Evolutionary conservation across 192 early-diverging fungal species (phyloP), one percentile per base, ranked within the genome.

Genomic region (Coemansia sp.): DNA sequence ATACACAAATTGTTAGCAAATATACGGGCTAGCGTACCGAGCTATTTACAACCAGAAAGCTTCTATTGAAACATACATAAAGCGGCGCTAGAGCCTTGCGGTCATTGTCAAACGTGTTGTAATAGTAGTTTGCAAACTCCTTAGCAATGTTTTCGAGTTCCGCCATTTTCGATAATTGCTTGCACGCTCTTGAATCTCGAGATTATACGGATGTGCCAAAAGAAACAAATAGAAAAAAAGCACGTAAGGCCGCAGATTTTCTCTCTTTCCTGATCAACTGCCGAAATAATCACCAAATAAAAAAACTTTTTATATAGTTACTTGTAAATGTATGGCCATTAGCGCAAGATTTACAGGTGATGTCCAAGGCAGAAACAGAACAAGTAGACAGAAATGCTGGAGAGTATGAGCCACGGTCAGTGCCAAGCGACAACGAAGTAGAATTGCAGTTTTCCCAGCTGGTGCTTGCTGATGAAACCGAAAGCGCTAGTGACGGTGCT

Each of bases 111-210:
- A 97, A 97, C 12, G 85, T 83, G 50, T 80, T 45, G 79, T 97
- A 97, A 83, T 97, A 97, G 69, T 68, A 97, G 3, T 87, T 78
- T 49, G 80, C 78, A 77, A 97, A 96, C 66, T 82, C 68, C 57
- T 86, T 81, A 21, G 86, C 91, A 72, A 86, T 63, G 7, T 51
- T 57, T 40, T 52, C 52, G 55, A 63, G 44, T 46, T 57, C 53
- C 46, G 43, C 51, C 55, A 61, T 66, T 7, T 38, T 26, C 23
- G 4, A 26, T 4, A 26, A 4, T 26, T 26, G 23, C 4, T 26
- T 26, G 23, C 23, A 26, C 23, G 23, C 23, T 26, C 23, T 26
- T 26, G 23, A 26, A 26, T 26, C 23, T 26, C 1, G 23, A 26
- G 23, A 26, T 26, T 26, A 26, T 26, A 26, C 23, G 23, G 23